A percentile compares a stretch with the other conserved stretches of the same genome.
Evolutionary conservation across 1,139 yeast genomes (phyloP).

Genomic region (Candida anutae): DNA sequence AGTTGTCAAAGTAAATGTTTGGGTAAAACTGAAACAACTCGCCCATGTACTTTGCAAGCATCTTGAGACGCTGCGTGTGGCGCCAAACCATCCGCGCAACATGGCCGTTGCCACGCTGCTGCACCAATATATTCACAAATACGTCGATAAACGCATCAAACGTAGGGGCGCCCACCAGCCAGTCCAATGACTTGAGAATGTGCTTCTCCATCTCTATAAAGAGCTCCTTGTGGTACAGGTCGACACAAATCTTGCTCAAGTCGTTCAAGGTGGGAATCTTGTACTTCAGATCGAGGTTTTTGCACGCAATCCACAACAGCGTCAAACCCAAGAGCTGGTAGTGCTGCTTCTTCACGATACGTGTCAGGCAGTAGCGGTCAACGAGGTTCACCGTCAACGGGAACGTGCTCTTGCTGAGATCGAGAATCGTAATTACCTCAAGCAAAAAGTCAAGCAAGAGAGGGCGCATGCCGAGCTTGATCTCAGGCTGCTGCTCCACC

Average conservation of each 20-base stretch:
- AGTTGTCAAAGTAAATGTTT: conserved; percentile 46
- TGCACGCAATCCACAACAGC: conserved; percentile 68
- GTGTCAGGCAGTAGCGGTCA: conserved; percentile 44
- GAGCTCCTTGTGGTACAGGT: conserved; percentile 49
- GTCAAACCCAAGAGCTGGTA: conserved; percentile 66
- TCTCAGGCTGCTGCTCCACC: conserved; percentile 46
- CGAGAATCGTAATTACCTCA: conserved; percentile 45
- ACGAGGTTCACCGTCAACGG: conserved; percentile 47
- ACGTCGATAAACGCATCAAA: conserved; percentile 58
- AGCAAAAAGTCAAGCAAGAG: conserved; percentile 44
- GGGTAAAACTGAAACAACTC: conserved; percentile 61
- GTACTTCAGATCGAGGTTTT: conserved; percentile 61
- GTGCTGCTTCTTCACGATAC: conserved; percentile 46
- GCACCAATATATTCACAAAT: conserved; percentile 24
- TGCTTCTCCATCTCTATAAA: conserved; percentile 66
- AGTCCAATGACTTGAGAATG: conserved; percentile 48
- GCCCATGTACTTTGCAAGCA: conserved; percentile 53
- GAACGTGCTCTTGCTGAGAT: conserved; percentile 44
- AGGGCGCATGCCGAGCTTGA: conserved; percentile 43
- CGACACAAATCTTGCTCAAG: conserved; percentile 55
- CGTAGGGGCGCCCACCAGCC: conserved; percentile 52
- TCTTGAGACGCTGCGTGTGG: conserved; percentile 38
- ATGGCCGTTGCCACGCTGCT: conserved; percentile 12
- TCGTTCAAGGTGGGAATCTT: conserved; percentile 54
- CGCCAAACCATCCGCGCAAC: conserved; percentile 19